These are phyloP conservation scores for Linnemannia hyalina DNA, from an alignment of 192 early-diverging fungal species.

Conservation along the genomic window DNA sequence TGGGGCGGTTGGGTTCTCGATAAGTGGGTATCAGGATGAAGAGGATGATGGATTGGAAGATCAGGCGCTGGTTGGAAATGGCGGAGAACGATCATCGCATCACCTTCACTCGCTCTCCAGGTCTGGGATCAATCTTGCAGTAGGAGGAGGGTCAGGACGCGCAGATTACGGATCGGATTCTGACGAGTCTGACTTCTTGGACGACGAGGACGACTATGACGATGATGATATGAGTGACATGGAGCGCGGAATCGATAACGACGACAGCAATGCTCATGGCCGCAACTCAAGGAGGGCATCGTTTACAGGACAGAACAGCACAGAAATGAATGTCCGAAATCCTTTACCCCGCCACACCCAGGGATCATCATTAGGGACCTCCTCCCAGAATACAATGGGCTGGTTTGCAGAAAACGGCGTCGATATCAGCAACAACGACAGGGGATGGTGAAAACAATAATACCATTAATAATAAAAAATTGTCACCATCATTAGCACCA, in stretches of 20 bases:
- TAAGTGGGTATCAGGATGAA: conserved; percentile 8
- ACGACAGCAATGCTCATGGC: neutral
- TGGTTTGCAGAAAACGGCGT: conserved; percentile 43
- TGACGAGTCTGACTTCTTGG: conserved; percentile 21
- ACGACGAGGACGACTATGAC: conserved; percentile 28
- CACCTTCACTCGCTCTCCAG: conserved; percentile 3
- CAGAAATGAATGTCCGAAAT: conserved; percentile 21
- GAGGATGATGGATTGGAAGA: conserved; percentile 26
- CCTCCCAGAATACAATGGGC: conserved; percentile 17
- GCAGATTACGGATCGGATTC: conserved; percentile 28
- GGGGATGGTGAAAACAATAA: conserved; percentile 9
- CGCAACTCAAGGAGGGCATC: neutral
- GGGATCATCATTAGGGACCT: neutral
- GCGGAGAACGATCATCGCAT: conserved; percentile 5
- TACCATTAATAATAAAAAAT: neutral
- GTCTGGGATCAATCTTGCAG: neutral
- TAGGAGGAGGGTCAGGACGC: neutral
- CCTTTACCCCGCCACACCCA: neutral
- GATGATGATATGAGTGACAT: conserved; percentile 41
- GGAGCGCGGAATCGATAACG: conserved; percentile 30
- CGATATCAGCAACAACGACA: conserved; percentile 27
- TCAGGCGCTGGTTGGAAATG: conserved; percentile 27
- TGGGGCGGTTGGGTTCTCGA: neutral
- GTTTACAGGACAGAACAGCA: neutral
- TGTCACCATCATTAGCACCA: neutral